Base-by-base conservation (phyloP, 371 early-diverging fungal species). In the Actinomortierella wolfii region DNA sequence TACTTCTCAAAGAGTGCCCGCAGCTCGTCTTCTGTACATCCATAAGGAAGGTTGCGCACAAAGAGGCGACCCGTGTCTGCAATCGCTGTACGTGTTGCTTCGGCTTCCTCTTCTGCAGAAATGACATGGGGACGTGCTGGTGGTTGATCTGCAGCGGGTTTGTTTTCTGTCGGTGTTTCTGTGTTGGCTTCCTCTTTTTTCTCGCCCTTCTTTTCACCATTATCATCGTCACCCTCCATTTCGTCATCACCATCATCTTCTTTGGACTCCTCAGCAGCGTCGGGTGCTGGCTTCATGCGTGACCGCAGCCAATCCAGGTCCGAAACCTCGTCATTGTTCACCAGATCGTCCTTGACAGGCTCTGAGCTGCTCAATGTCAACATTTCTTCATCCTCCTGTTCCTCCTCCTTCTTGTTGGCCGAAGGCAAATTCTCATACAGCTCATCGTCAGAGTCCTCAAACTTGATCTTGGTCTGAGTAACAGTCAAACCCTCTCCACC, bases 31-130 rank as follows among this genome's bases (percentile, higher is more conserved):
- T 91, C 92, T 0, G 95, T 93, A 62, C 94, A 91, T 41, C 91
- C 79, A 79, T 93, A 98, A 13, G 97, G 81, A 26, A 98, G 81
- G 71, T 97, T 97, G 57, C 92, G 87, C 46, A 97, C 87, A 82
- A 94, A 96, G 41, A 98, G 81, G 21, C 99, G 89, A 1, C 97
- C 98, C 4, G 97, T 97, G 51, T 98, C 96, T 3, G 86, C 82
- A 77, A 98, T 97, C 26, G 86, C 76, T 13, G 88, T 89, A 62
- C 78, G 76, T 43, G 78, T 61, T 7, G 54, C 57, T 40, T 83
- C 78, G 6, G 61, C 62, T 26, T 67, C 68, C 17, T 76, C 67
- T 20, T 68, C 64, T 28, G 54, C 70, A 0, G 80, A 64, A 44
- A 75, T 62, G 56, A 68, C 63, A 14, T 64, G 55, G 24, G 75